Percentiles rank a stretch among this genome's conserved stretches.
Conservation (phyloP, 1,139 yeast species). For the Taphrina pruni region DNA sequence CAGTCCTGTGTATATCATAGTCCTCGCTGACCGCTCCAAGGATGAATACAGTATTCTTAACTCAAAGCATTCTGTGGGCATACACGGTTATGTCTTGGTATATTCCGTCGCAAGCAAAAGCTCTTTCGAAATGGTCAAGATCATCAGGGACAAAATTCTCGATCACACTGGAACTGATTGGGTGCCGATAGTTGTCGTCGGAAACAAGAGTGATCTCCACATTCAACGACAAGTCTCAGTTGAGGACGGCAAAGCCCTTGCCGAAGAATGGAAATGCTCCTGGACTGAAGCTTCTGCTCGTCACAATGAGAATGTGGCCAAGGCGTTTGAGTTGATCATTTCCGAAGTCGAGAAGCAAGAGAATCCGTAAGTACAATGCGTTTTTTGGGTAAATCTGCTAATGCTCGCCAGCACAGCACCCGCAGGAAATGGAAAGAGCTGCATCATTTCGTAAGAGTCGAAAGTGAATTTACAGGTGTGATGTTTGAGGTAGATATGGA, state of each 20-base stretch:
- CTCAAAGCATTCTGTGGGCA: constrained; percentile 80
- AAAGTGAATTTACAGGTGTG: no score
- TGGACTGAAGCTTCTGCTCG: constrained; percentile 88
- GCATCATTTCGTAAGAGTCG: constrained; percentile 16
- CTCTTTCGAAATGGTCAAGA: constrained; percentile 77
- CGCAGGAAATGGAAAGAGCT: constrained; percentile 40
- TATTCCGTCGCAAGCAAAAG: constrained; percentile 81
- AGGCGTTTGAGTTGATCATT: constrained; percentile 69
- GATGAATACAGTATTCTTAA: constrained; percentile 86
- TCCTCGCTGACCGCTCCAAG: constrained; percentile 45
- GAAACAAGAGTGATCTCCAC: constrained; percentile 73
- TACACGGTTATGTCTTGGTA: constrained; percentile 82
- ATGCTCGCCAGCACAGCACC: constrained; percentile 26
- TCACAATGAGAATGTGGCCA: constrained; percentile 65
- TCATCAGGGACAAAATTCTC: constrained; percentile 82
- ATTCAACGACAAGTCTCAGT: constrained; percentile 60
- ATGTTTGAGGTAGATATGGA: no score
- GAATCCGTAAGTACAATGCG: constrained; percentile 54
- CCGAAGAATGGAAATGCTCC: constrained; percentile 65
- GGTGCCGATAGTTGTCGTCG: constrained; percentile 81
- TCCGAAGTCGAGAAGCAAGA: constrained; percentile 71
- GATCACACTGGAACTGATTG: constrained; percentile 74
- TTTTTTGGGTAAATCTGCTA: neutral
- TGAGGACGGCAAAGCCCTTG: constrained; percentile 69
- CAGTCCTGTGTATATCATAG: no score